Base-by-base conservation (phyloP, 176 grass and related monocot genomes). In the Coix lacrymajobi region DNA sequence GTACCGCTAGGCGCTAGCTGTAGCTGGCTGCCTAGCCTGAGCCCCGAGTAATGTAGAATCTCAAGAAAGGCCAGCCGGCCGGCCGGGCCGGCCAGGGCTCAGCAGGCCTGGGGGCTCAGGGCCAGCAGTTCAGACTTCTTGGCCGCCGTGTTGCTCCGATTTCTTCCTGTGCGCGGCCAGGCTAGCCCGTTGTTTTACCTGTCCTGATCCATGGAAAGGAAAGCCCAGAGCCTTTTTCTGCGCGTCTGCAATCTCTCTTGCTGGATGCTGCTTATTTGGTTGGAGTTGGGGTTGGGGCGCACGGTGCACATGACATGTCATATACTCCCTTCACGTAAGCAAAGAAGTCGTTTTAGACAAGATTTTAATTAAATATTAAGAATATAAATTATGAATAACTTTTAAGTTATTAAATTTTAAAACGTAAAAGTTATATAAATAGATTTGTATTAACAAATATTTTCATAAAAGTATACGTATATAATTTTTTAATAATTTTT, bases 141-240 rank as follows among this genome's bases (percentile, higher is more conserved):
- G n/a, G 49, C 49, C 54, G 22, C 22, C 22, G 22, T 11, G 54
- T 11, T 58, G 51, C 51, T 22, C 17, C 14, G 48, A 14, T 17
- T 19, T 51, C 17, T 19, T 51, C 17, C 46, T 15, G 46, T 17
- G 62, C 64, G 11, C 17, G 16, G 10, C 19, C 11, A 12, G 75
- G 4, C 3, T 75, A 61, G 75, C 76, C 68, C 33, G 20, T 63
- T 46, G 38, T n/a, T n/a, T n/a, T n/a, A n/a, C 77, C 61, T 84
- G 85, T 26, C 66, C 81, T 91, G 45, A 82, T 61, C 72, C 65
- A 88, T 49, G 45, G 44, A 78, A 90, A 86, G 45, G 44, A 78
- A 90, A 86, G 66, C 58, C 64, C 72, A 48, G 65, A 46, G n/a
- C 66, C 78, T 82, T 89, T 66, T 58, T 60, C 71, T 81, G 71